Base-by-base conservation (phyloP, 208 protist species). In the Acanthamoeba quina region DNA sequence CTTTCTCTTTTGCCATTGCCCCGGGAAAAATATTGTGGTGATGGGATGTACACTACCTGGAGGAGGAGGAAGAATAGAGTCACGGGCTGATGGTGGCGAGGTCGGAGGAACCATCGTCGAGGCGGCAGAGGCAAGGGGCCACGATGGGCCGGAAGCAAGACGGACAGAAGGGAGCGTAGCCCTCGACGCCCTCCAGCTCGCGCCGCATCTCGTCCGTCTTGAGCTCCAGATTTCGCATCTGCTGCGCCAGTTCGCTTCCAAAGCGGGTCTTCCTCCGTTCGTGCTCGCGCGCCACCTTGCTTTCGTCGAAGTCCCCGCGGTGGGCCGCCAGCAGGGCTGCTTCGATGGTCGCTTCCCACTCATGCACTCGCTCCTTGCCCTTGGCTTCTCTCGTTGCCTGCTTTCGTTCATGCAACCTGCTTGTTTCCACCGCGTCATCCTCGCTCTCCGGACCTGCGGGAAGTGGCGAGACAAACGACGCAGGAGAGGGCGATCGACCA, bases 161-260 rank as follows among this genome's bases (percentile, higher is more conserved):
- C 19, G 41, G 37, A 19, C 70, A 78, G 21, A 78, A 78, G 70
- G 70, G 70, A 7, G 70, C 70, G 70, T 78, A 78, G 70, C 37
- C 41, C 11, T 21, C 11, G 3, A 78, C 70, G 41, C 41, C 70
- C 19, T n/a, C 37, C 19, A 78, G 70, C 70, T 78, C 70, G 17
- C 70, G 70, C 9, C 70, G 29, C 70, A 78, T 78, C 29, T 78
- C 70, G 15, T 78, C 70, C 7, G 70, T 78, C 37, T 49, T 24
- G 29, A 49, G 70, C 37, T 78, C 70, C 6, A 78, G 70, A 19
- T 24, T 78, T 4, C 37, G 15, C 70, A 78, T 78, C 21, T 78
- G 70, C 37, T 49, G 70, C 19, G 70, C 41, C 4, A 78, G 29
- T 34, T 78, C 70, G 70, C 41, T 49, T 11, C 37, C 37, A 37